Percentiles rank a stretch among this genome's conserved stretches.
phyloP scores from a whole-genome alignment of 148 eudicot species.

The Persicaria tinctoria region DNA sequence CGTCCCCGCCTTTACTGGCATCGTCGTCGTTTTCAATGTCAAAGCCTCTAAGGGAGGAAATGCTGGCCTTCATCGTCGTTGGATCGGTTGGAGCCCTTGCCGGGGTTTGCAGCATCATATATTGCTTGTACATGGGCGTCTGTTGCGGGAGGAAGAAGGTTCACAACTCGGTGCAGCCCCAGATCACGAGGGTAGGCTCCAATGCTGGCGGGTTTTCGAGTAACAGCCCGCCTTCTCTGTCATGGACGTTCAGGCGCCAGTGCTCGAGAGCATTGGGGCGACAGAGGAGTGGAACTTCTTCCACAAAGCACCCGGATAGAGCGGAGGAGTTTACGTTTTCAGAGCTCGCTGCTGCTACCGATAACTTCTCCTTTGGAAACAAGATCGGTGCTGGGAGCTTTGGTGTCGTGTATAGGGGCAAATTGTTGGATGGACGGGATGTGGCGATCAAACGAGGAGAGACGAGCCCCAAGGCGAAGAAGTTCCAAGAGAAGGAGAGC shows the following conservation, averaged over 20 bases:
- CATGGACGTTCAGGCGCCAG: neutral
- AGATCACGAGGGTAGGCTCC: slow-evolving; percentile 47
- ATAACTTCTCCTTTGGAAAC: slow-evolving; percentile 37
- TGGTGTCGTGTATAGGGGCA: slow-evolving; percentile 42
- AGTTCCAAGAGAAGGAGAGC: slow-evolving; percentile 28
- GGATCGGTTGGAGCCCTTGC: neutral
- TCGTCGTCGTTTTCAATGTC: neutral
- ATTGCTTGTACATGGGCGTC: slow-evolving; percentile 6
- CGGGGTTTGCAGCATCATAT: neutral
- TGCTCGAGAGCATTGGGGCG: slow-evolving; percentile 4
- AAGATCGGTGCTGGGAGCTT: slow-evolving; percentile 57
- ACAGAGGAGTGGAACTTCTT: slow-evolving; percentile 2
- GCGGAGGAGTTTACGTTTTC: slow-evolving; percentile 6
- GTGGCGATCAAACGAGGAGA: slow-evolving; percentile 49
- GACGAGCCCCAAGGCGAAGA: slow-evolving; percentile 8
- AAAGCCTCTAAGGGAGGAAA: neutral
- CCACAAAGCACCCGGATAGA: neutral
- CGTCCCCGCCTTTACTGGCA: neutral
- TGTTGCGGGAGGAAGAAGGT: slow-evolving; percentile 69
- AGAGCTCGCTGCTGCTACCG: slow-evolving; percentile 22
- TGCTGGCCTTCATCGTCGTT: neutral
- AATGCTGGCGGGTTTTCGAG: slow-evolving; percentile 14
- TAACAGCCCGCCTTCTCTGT: neutral
- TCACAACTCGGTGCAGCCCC: slow-evolving; percentile 91
- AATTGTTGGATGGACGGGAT: slow-evolving; percentile 38